phyloP scores from a whole-genome alignment of 495 filamentous ascomycete genomes.

The Astrothelium macrocarpum region DNA sequence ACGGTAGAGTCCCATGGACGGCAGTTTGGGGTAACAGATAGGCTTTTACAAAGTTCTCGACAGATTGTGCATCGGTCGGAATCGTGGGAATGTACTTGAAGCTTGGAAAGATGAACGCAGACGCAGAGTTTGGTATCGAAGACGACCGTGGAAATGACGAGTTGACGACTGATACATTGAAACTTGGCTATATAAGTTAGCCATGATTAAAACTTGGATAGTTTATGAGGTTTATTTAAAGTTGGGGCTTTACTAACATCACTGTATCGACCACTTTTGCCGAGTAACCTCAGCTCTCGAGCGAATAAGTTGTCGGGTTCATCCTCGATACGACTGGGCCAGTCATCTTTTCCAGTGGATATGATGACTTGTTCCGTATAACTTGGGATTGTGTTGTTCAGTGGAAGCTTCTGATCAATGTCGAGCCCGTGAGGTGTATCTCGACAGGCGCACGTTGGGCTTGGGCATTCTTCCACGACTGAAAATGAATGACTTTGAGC shows the following conservation, averaged over 20 bases:
- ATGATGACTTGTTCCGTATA: slow-evolving; percentile 78
- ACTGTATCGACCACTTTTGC: slow-evolving; percentile 53
- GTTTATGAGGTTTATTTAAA: background rate
- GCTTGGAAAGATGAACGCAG: slow-evolving; percentile 62
- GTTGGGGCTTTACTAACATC: slow-evolving; percentile 50
- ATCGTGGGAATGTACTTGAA: slow-evolving; percentile 71
- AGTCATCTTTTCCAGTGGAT: slow-evolving; percentile 70
- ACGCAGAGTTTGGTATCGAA: slow-evolving; percentile 37
- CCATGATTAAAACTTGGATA: background rate
- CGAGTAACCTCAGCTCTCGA: slow-evolving; percentile 60
- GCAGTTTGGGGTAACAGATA: slow-evolving; percentile 50
- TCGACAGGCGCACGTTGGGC: slow-evolving; percentile 61
- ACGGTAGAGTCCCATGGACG: slow-evolving; percentile 44
- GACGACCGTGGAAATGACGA: slow-evolving; percentile 49
- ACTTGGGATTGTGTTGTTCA: slow-evolving; percentile 66
- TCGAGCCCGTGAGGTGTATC: slow-evolving; percentile 57
- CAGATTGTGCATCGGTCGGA: slow-evolving; percentile 40
- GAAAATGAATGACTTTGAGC: slow-evolving; percentile 29
- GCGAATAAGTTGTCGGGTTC: slow-evolving; percentile 55
- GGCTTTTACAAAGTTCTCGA: slow-evolving; percentile 47
- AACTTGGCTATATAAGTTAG: slow-evolving; percentile 53
- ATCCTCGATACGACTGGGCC: slow-evolving; percentile 63
- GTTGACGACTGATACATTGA: slow-evolving; percentile 66
- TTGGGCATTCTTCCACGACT: slow-evolving; percentile 54
- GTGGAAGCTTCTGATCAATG: slow-evolving; percentile 59